Base-by-base conservation (phyloP, 73 alveolate genomes). In the Tetrahymena borealis region DNA sequence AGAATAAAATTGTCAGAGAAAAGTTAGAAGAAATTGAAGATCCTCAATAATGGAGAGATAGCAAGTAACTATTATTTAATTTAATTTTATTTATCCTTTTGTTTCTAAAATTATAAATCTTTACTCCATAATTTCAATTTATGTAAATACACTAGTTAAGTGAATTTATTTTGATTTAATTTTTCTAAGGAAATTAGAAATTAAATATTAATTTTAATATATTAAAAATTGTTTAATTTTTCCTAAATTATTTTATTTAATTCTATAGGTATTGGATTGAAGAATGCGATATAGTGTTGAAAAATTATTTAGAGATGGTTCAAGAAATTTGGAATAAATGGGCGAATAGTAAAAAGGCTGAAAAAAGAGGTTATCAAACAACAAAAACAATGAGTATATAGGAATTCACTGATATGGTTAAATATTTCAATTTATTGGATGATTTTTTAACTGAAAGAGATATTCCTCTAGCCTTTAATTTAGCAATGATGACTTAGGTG, bases 391-490 rank as follows among this genome's bases (percentile, higher is more conserved):
- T 96, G 97, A 93, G 94, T 3, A 94, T 95, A 32, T 98, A 96
- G 3, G 99, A 96, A 78, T 97, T 79, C 94, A 96, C 96, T 90
- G 95, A 92, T 85, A 33, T 97, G 79, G 94, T 96, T 20, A 90
- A 92, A 37, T 94, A 90, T n/a, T 96, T 93, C 11, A 94, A 78
- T 32, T 38, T 96, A 31, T 91, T 90, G 33, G 97, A 97, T 96
- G 99, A 96, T 20, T 94, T 94, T 39, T 97, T 97, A 38, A 98
- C 97, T 4, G 96, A 94, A 1, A 96, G 98, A 91, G 99, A 97
- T 60, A 92, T 95, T 28, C 96, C 96, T 39, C 97, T 96, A 20
- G 94, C 97, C 24, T 96, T 96, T 91, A 96, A 94, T 91, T 78
- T 96, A 78, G 96, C 98, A 85, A 95, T 97, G 96, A 92, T 94